Base-by-base conservation (phyloP, 2,329 filamentous ascomycete species). In the Plectosphaerella cucumerina region DNA sequence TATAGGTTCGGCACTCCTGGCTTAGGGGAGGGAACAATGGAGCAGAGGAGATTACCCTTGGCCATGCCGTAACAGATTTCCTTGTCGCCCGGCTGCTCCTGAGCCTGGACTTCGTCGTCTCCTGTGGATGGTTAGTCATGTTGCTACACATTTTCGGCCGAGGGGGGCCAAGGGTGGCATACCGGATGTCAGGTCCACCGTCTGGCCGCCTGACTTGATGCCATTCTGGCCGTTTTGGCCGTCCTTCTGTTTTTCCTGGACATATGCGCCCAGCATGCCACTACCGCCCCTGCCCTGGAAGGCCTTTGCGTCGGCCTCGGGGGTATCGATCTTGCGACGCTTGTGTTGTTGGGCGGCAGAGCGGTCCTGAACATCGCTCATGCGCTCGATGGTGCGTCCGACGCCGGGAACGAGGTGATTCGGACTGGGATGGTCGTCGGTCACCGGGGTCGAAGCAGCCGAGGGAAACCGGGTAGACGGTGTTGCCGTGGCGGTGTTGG, bases 1-100 rank as follows among this genome's bases (percentile, higher is more conserved):
- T 81, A 83, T 10, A 87, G 72, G 18, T 78, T 72, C 52, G 81
- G 76, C 21, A 78, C 75, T 26, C 79, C 79, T 1, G 86, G 83
- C 59, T 85, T 90, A 0, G 85, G 83, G 3, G 77, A 81, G 1
- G 90, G 90, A 2, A 93, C 82, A 34, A 75, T 71, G 59, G 82
- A 78, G 54, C 86, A 87, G 56, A 85, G 83, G 41, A 94, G 73
- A 49, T 73, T 80, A 3, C 84, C 79, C 50, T 90, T 84, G 18
- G 95, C 69, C 69, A 87, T 87, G 41, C 90, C 90, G 62, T 89
- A 91, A 68, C 90, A 95, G 4, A 95, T 86, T 61, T 90, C 84
- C 62, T 89, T 82, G 18, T 84, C 78, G 44, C 75, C 79, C 26
- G 82, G 76, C 50, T 88, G 79, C 41, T 78, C 76, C 14, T 84